Base-by-base conservation (phyloP, 305 asterid genomes). In the Coffea humblotiana region DNA sequence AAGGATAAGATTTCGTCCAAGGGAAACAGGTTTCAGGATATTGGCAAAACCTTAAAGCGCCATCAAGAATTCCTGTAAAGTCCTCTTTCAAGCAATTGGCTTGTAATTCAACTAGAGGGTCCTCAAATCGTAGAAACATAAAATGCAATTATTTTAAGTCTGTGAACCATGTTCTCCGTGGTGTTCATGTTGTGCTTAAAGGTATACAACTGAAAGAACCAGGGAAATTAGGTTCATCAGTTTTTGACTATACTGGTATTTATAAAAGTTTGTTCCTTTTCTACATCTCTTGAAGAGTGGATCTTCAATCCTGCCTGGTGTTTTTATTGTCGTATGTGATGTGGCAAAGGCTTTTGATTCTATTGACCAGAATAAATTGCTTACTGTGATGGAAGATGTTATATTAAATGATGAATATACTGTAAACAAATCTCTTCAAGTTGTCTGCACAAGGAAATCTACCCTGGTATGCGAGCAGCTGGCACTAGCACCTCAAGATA, bases 271-370 rank as follows among this genome's bases (percentile, higher is more conserved):
- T 72, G 85, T 90, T 74, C 95, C 96, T 79, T 95, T 88, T 87
- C 80, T 92, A 78, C 80, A 78, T 77, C 84, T 49, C 73, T 80
- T 92, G 76, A 93, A 78, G 80, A 85, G 83, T 60, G 84, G 91
- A 64, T 83, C 87, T 25, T 19, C 84, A 79, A 80, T 67, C 43
- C 56, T 85, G 83, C 97, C 97, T 78, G 81, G 73, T 78, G 85
- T 87, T 29, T 95, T 79, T 85, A 82, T 92, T 64, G 89, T 95
- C 81, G 97, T 93, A 78, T 87, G 97, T 40, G 99, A 95, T 86
- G 97, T 95, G 69, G 86, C 94, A 45, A 90, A 88, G 88, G 97
- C 99, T 76, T 95, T 89, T 67, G 99, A 95, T 84, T 89, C 99
- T 77, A 76, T 95, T 69, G 79, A 90, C 74, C 99, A 93, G 68